Conservation (phyloP, 169 alveolate genomes). For the Perkinsus chesapeaki region DNA sequence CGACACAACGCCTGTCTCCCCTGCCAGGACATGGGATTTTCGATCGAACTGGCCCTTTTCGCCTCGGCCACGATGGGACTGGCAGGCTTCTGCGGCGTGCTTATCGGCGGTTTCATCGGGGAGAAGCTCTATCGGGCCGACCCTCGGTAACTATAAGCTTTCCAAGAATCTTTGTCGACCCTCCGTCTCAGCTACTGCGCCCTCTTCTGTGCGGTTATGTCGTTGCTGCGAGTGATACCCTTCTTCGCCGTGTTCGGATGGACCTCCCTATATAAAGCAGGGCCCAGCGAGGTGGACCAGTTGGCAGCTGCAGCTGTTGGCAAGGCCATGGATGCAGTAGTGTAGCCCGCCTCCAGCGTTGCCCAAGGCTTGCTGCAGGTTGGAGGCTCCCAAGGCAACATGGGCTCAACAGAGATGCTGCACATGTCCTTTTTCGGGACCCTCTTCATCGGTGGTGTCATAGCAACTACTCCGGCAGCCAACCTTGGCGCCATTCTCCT, state of each 20-base stretch:
- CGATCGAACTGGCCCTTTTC: not conserved
- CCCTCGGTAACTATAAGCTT: not conserved
- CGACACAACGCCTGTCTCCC: not conserved
- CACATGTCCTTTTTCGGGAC: slow-evolving; percentile 11
- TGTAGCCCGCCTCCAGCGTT: not conserved
- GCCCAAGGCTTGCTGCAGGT: not conserved
- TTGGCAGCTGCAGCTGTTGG: not conserved
- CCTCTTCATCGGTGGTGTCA: slow-evolving; percentile 20
- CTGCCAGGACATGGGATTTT: not conserved
- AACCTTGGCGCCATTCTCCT: slow-evolving; percentile 29
- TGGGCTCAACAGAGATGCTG: not conserved
- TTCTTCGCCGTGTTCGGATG: slow-evolving; percentile 4
- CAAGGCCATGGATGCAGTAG: not conserved
- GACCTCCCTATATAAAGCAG: slow-evolving; percentile 12
- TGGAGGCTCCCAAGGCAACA: not conserved
- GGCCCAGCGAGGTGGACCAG: slow-evolving; percentile 8
- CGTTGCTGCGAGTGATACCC: slow-evolving; percentile 10
- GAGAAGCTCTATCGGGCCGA: slow-evolving; percentile 18
- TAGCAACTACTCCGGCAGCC: slow-evolving; percentile 24
- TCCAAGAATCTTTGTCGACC: not conserved
- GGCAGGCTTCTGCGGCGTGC: slow-evolving; percentile 22
- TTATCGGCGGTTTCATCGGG: slow-evolving; percentile 30
- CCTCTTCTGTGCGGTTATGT: not conserved
- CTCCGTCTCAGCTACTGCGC: not conserved
- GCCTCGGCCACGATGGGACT: not conserved